Percentiles rank a stretch among this genome's conserved stretches.
Evolutionary conservation across 192 early-diverging fungal genomes (phyloP).

Genomic region (Backusella psychrophila): DNA sequence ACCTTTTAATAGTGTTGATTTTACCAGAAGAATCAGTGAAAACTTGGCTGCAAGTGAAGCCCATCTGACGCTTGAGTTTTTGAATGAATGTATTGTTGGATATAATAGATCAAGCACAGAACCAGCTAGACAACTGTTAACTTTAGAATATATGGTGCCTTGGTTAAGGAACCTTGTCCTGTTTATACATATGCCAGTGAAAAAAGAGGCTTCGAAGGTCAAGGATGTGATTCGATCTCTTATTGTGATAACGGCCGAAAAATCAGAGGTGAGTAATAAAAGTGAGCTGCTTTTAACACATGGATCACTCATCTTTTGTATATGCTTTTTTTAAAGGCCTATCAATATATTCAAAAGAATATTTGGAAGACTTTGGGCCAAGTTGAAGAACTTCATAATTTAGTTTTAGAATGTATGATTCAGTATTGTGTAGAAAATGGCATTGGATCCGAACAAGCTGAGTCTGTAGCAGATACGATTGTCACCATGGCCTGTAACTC

Average conservation of each 20-base stretch:
- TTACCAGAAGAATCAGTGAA: conserved; percentile 74
- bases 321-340: conserved; percentile 47
- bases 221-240: conserved; percentile 72
- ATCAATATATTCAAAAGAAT: conserved; percentile 75
- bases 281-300: neutral
- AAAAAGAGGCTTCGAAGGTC: conserved; percentile 51
- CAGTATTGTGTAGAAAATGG: conserved; percentile 76
- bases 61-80: conserved; percentile 83
- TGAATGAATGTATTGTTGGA: conserved; percentile 77
- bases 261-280: conserved; percentile 43
- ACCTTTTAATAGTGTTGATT: conserved; percentile 79
- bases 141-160: conserved; percentile 83
- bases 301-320: neutral
- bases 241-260: conserved; percentile 70
- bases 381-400: conserved; percentile 72
- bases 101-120: conserved; percentile 64
- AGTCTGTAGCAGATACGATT: conserved; percentile 83
- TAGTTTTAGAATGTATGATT: conserved; percentile 76
- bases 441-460: conserved; percentile 68
- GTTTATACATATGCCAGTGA: conserved; percentile 38
- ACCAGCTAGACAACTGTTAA: conserved; percentile 67
- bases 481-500: conserved; percentile 72
- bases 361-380: conserved; percentile 78
- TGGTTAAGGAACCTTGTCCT: conserved; percentile 79
- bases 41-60: conserved; percentile 67